These are phyloP conservation scores for Talaromyces pinophilus DNA, from an alignment of 2,329 filamentous ascomycete species.

Conservation along the genomic window DNA sequence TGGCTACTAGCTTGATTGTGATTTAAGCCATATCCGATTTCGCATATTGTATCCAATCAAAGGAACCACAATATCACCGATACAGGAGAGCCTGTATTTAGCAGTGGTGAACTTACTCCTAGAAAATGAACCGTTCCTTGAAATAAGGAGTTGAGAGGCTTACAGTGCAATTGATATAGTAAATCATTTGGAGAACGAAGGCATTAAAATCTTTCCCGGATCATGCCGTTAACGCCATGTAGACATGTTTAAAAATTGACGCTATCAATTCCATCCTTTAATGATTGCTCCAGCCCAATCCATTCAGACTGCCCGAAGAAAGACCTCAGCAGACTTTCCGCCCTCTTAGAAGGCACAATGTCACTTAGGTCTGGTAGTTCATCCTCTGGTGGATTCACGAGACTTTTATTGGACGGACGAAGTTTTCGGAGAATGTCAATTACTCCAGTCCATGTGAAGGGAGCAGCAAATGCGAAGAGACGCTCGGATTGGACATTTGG, in stretches of 20 bases:
- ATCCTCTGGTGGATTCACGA: slow-evolving; percentile 33
- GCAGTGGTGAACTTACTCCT: not conserved
- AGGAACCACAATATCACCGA: not conserved
- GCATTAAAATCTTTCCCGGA: not conserved
- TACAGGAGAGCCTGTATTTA: not conserved
- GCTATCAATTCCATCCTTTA: slow-evolving; percentile 17
- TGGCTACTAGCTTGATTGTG: not conserved
- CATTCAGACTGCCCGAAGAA: slow-evolving; percentile 34
- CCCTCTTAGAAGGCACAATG: slow-evolving; percentile 29
- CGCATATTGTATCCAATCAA: not conserved
- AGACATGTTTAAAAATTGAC: not conserved
- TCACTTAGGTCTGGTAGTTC: slow-evolving; percentile 30
- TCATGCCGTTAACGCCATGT: not conserved
- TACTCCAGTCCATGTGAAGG: slow-evolving; percentile 50
- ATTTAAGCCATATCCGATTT: not conserved
- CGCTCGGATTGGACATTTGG: slow-evolving; percentile 50
- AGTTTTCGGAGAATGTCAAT: slow-evolving; percentile 42
- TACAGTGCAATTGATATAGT: no score
- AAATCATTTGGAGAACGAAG: no score
- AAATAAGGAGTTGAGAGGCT: no score
- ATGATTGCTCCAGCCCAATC: slow-evolving; percentile 32
- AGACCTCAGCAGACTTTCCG: slow-evolving; percentile 32
- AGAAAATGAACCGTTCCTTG: no score
- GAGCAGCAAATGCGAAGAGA: slow-evolving; percentile 55
- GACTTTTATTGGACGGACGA: slow-evolving; percentile 41